Conservation (phyloP, 2,329 filamentous ascomycete species). For the Colletotrichum caudatum region DNA sequence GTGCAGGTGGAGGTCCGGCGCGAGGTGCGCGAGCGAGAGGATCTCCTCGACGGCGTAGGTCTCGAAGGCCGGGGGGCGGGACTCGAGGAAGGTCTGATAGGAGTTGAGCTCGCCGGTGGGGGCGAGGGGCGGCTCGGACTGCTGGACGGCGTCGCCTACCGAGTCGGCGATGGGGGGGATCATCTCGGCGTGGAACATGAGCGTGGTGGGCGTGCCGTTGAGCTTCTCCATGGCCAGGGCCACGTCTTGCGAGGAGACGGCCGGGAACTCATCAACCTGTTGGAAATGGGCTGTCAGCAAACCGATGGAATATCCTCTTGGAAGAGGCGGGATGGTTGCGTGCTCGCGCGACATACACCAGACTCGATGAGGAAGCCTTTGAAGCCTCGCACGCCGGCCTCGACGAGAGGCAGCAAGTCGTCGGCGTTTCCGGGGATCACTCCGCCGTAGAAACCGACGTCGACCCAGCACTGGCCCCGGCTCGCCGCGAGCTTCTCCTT, state of each 20-base stretch:
- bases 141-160: conserved; percentile 81
- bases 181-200: conserved; percentile 99
- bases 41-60: conserved; percentile 92
- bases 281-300: conserved; percentile 38
- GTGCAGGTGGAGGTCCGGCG: conserved; percentile 86
- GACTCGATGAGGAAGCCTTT: conserved; percentile 98
- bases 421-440: conserved; percentile 89
- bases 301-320: background rate
- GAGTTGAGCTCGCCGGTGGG: conserved; percentile 79
- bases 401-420: conserved; percentile 83
- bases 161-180: conserved; percentile 86
- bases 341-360: conserved; percentile 71
- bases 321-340: background rate
- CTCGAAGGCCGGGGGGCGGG: conserved; percentile 89
- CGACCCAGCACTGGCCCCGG: conserved; percentile 92
- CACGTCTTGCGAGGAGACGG: conserved; percentile 85
- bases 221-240: conserved; percentile 83
- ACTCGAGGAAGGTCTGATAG: conserved; percentile 93
- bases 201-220: conserved; percentile 83
- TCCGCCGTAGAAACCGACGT: conserved; percentile 98
- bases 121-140: conserved; percentile 75
- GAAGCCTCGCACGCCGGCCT: conserved; percentile 91
- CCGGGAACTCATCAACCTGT: conserved; percentile 94
- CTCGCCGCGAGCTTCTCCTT: conserved; percentile 88
- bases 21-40: conserved; percentile 81